phyloP scores from a whole-genome alignment of 2,329 filamentous ascomycete genomes.

The Diplodia sapinea region DNA sequence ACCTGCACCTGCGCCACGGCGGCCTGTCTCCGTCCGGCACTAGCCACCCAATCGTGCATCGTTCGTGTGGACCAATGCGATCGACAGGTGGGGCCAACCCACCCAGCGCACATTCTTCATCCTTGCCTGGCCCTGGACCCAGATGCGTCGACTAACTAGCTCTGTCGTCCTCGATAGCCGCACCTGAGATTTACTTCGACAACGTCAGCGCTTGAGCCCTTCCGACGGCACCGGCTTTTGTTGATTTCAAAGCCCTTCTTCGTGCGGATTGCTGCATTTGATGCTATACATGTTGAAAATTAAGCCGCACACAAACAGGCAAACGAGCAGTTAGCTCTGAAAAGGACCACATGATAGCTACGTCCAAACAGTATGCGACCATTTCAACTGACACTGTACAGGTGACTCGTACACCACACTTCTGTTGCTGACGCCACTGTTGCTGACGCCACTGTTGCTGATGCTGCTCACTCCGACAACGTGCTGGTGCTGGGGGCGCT shows the following conservation, averaged over 20 bases:
- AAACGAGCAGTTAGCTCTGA: too few species aligned
- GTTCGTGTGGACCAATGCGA: neutral
- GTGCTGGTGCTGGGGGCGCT: neutral
- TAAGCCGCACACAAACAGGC: too few species aligned
- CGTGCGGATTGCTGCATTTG: neutral
- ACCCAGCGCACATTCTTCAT: neutral
- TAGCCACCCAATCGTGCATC: constrained; percentile 15
- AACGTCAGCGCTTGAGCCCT: constrained; percentile 2
- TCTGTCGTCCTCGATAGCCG: neutral
- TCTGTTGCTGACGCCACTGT: neutral
- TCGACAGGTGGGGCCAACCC: constrained; percentile 20
- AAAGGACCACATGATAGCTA: too few species aligned
- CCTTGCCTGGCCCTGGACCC: constrained; percentile 14
- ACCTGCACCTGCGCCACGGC: neutral
- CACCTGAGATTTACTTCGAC: constrained; percentile 2
- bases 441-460: neutral
- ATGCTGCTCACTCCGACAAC: constrained; percentile 11
- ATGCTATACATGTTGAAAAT: neutral
- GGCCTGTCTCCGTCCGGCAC: neutral
- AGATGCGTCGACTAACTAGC: neutral
- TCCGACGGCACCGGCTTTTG: neutral
- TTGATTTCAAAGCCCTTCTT: neutral
- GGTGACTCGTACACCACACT: constrained; percentile 15
- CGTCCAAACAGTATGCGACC: too few species aligned
- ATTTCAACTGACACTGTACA: neutral